Conservation (phyloP, 257 asterid genomes). For the Solanum etuberosum region DNA sequence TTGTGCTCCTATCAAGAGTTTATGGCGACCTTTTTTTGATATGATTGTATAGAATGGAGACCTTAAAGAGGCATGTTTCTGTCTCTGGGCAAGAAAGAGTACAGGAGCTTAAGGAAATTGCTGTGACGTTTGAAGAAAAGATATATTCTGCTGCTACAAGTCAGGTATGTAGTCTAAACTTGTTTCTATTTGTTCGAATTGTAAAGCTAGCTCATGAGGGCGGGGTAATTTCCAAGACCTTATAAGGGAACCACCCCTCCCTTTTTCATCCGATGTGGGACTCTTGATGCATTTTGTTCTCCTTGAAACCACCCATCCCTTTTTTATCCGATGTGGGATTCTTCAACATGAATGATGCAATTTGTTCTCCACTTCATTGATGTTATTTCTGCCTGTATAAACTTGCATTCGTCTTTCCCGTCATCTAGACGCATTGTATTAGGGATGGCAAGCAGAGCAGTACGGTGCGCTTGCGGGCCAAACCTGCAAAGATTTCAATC, state of each 20-base stretch:
- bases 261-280: background rate
- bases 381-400: background rate
- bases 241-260: background rate
- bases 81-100: too few species aligned
- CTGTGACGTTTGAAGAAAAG: too few species aligned
- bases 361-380: background rate
- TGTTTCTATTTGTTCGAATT: too few species aligned
- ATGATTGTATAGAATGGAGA: too few species aligned
- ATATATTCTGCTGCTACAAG: too few species aligned
- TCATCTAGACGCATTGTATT: background rate
- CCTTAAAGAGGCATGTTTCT: too few species aligned
- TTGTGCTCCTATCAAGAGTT: too few species aligned
- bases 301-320: background rate
- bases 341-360: background rate
- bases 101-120: too few species aligned
- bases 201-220: too few species aligned
- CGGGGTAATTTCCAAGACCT: background rate
- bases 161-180: too few species aligned
- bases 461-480: background rate
- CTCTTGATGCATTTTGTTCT: background rate
- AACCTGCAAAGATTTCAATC: background rate
- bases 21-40: too few species aligned
- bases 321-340: background rate
- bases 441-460: background rate
- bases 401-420: background rate